Evolutionary conservation across 192 early-diverging fungal genomes (phyloP), one percentile per base, ranked within the genome.

Genomic region (Entomortierella lignicola): DNA sequence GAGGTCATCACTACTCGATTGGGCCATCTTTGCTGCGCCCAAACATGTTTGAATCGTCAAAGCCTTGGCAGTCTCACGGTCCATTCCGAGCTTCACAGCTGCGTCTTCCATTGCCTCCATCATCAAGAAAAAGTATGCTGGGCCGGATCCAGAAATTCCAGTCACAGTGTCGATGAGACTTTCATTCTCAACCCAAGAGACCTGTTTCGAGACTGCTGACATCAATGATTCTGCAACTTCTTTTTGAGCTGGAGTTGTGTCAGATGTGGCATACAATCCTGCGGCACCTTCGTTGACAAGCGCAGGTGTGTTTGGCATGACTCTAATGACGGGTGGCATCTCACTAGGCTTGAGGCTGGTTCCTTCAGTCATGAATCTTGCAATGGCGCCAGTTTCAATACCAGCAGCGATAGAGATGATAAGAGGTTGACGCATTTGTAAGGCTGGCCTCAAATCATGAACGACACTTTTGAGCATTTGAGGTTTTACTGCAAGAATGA

Each of bases 251-350:
- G 72, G 70, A 20, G 85, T 87, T 13, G 95, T 92, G 0, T 66
- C 80, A 1, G 63, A 48, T 20, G 89, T 87, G 0, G 95, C 95
- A 64, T 85, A 97, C 66, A 97, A 72, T 4, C 95, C 97, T 6
- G 94, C 85, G 0, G 97, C 97, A 21, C 97, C 97, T 77, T 97
- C 92, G 44, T 83, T 83, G 0, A 96, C 91, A 10, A 98, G 80
- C 5, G 96, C 91, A 29, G 96, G 96, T n/a, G 96, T 98, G 69
- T 98, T 98, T 69, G 96, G 96, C 96, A 98, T 98, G 59, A 89
- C 90, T 20, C 95, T 74, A 27, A 98, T 93, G 13, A 79, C 63
- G 3, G 75, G 63, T 20, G 75, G 75, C 26, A 98, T 69, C 17
- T 89, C 80, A 15, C 37, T 51, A 4, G 62, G 47, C 20, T 64